phyloP scores from a whole-genome alignment of 331 rosid species.

The Pyrus hybrid region DNA sequence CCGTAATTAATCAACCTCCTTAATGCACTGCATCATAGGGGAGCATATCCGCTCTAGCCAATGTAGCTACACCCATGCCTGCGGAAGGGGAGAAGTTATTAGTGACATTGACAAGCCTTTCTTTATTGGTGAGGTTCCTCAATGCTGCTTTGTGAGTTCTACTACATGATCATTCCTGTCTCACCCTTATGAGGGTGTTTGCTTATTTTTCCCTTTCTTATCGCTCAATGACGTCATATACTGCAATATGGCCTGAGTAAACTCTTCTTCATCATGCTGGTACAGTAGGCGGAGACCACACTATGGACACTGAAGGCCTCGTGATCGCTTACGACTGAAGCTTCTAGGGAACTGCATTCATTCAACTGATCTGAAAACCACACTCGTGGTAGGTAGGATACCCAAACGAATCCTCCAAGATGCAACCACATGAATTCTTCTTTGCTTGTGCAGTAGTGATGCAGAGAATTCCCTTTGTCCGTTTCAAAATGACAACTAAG shows the following conservation, averaged over 20 bases:
- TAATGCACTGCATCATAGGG: no score
- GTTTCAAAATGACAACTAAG: background rate
- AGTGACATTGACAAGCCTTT: background rate
- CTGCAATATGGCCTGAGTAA: background rate
- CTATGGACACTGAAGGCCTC: background rate
- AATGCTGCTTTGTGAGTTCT: no score
- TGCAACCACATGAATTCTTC: slow-evolving; percentile 8
- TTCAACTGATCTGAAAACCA: background rate
- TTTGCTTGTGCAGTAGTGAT: slow-evolving; percentile 1
- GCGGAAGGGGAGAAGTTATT: background rate
- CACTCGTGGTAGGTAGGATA: slow-evolving; percentile 6
- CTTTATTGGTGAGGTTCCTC: no score
- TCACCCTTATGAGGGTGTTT: no score
- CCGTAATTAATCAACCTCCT: no score
- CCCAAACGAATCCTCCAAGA: slow-evolving; percentile 5
- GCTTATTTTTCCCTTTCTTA: background rate
- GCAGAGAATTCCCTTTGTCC: background rate
- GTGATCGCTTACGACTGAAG: background rate
- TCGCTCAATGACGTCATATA: background rate
- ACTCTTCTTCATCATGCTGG: background rate
- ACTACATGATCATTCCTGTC: no score
- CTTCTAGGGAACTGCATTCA: background rate
- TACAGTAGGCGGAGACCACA: slow-evolving; percentile 2
- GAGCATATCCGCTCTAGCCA: no score
- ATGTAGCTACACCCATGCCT: no score